Evolutionary conservation across 1,139 yeast species (phyloP).

Genomic region (Kurtzmaniella quercitrusa): DNA sequence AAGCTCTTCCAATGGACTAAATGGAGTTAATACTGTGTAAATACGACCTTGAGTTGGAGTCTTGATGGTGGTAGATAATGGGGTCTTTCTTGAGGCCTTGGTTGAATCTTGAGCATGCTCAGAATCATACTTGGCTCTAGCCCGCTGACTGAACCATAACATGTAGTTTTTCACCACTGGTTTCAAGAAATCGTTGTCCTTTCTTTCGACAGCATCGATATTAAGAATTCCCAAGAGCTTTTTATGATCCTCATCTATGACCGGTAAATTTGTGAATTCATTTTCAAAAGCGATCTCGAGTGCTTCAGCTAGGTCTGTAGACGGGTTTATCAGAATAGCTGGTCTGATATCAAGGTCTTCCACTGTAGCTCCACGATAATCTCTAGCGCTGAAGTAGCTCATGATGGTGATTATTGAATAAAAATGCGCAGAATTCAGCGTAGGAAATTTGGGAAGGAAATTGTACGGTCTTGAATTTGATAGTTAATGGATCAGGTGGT

Average conservation of each 20-base stretch:
- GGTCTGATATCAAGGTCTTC: constrained; percentile 63
- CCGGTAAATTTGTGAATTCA: constrained; percentile 56
- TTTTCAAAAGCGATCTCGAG: constrained; percentile 50
- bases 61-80: constrained; percentile 19
- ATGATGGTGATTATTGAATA: constrained; percentile 3
- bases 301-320: constrained; percentile 46
- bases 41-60: constrained; percentile 29
- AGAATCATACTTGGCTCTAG: constrained; percentile 29
- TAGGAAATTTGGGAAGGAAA: too few relatives aligned
- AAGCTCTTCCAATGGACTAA: constrained; percentile 54
- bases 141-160: constrained; percentile 42
- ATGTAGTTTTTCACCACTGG: constrained; percentile 35
- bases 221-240: constrained; percentile 54
- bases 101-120: constrained; percentile 1
- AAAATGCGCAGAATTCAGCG: neutral
- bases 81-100: constrained; percentile 8
- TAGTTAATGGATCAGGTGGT: too few relatives aligned
- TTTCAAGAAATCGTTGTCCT: constrained; percentile 19
- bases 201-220: constrained; percentile 38
- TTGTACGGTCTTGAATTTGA: too few relatives aligned
- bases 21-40: constrained; percentile 48
- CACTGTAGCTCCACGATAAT: constrained; percentile 52
- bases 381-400: constrained; percentile 15
- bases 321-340: constrained; percentile 53
- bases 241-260: constrained; percentile 47